Evolutionary conservation across 2,329 filamentous ascomycete species (phyloP).

Genomic region (Colletotrichum plurivorum): DNA sequence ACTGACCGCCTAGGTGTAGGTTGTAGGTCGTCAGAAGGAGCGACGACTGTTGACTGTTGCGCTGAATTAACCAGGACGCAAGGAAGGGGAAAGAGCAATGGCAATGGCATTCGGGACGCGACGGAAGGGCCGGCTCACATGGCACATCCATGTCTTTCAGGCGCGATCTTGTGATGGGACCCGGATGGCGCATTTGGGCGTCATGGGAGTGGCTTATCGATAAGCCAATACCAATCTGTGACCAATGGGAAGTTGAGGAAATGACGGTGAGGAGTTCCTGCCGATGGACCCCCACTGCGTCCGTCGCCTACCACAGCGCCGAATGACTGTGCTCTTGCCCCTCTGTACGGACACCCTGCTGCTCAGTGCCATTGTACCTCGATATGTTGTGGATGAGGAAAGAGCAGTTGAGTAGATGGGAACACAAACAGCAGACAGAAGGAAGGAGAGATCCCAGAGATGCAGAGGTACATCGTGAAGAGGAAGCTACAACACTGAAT

Average conservation of each 20-base stretch:
- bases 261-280: neutral
- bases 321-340: too few relatives aligned
- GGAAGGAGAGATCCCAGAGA: too few relatives aligned
- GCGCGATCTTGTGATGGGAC: constrained; percentile 36
- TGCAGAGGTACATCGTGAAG: neutral
- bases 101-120: neutral
- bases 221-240: neutral
- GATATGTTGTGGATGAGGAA: too few relatives aligned
- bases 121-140: constrained; percentile 33
- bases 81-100: neutral
- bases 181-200: constrained; percentile 35
- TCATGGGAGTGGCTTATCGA: constrained; percentile 37
- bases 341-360: too few relatives aligned
- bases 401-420: too few relatives aligned
- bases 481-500: too few relatives aligned
- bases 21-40: neutral
- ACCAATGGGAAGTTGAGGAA: constrained; percentile 10
- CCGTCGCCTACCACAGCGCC: constrained; percentile 10
- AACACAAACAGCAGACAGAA: neutral
- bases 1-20: neutral
- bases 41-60: too few relatives aligned
- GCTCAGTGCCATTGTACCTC: too few relatives aligned
- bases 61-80: neutral
- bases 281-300: constrained; percentile 2
- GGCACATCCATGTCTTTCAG: constrained; percentile 25